phyloP scores from a whole-genome alignment of 164 flowering plant species.

The Chimonanthus salicifolius region DNA sequence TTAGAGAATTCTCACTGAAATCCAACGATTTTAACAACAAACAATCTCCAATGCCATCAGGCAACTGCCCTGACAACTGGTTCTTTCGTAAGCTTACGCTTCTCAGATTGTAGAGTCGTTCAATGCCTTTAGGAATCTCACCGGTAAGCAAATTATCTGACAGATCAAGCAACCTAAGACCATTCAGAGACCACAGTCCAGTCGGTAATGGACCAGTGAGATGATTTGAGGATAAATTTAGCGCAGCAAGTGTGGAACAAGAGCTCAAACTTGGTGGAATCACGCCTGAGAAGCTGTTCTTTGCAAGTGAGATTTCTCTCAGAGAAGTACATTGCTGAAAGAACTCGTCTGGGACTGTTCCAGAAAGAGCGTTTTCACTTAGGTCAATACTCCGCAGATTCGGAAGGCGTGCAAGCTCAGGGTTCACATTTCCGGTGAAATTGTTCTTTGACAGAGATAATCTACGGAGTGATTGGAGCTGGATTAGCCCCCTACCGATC shows the following conservation, averaged over 20 bases:
- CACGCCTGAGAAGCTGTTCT: slow-evolving; percentile 54
- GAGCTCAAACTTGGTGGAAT: slow-evolving; percentile 62
- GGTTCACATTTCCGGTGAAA: slow-evolving; percentile 57
- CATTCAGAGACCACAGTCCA: slow-evolving; percentile 63
- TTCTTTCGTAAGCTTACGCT: slow-evolving; percentile 47
- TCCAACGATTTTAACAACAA: slow-evolving; percentile 50
- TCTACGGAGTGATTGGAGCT: slow-evolving; percentile 50
- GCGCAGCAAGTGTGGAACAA: slow-evolving; percentile 51
- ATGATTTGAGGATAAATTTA: slow-evolving; percentile 63
- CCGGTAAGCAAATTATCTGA: slow-evolving; percentile 69
- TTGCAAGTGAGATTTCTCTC: slow-evolving; percentile 55
- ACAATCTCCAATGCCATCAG: slow-evolving; percentile 71
- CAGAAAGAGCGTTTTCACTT: slow-evolving; percentile 65
- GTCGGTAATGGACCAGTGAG: slow-evolving; percentile 62
- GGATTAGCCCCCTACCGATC: slow-evolving; percentile 65
- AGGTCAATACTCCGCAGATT: slow-evolving; percentile 53
- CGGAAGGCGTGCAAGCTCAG: slow-evolving; percentile 42
- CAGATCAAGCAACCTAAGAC: slow-evolving; percentile 61
- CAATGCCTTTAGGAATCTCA: slow-evolving; percentile 62
- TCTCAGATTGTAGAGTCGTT: slow-evolving; percentile 43
- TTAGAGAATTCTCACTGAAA: slow-evolving; percentile 61
- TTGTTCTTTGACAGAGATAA: slow-evolving; percentile 69
- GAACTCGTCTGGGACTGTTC: slow-evolving; percentile 62
- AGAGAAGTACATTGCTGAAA: slow-evolving; percentile 73
- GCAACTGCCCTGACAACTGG: slow-evolving; percentile 53